Conservation (phyloP, 192 early-diverging fungal species). For the Coemansia nantahalensis region DNA sequence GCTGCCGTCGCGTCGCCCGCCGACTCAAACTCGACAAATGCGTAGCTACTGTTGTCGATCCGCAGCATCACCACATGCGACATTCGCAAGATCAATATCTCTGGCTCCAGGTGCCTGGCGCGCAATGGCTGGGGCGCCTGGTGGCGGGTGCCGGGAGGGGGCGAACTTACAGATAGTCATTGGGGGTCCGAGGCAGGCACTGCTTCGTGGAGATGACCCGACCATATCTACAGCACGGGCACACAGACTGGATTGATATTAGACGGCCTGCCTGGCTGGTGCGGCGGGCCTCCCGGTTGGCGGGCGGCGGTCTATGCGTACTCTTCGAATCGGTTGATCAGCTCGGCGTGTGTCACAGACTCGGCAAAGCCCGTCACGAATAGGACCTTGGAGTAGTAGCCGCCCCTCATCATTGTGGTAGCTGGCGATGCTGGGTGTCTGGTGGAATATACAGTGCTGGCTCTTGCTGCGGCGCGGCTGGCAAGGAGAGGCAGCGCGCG, state of each 20-base stretch:
- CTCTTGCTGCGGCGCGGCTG: too few relatives aligned
- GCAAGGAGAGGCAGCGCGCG: too few relatives aligned
- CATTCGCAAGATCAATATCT: background rate
- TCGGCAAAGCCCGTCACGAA: slow-evolving; percentile 37
- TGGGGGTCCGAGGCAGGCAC: slow-evolving; percentile 10
- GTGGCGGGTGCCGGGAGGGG: too few relatives aligned
- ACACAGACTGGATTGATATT: too few relatives aligned
- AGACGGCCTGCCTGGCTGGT: too few relatives aligned
- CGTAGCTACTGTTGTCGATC: slow-evolving; percentile 23
- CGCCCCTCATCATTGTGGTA: slow-evolving; percentile 17
- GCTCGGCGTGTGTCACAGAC: slow-evolving; percentile 28
- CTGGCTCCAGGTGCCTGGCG: too few relatives aligned
- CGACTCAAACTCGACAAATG: slow-evolving; percentile 38
- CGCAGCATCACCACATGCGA: background rate
- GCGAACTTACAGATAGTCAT: slow-evolving; percentile 44
- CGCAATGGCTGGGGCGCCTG: too few relatives aligned
- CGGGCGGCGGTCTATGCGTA: slow-evolving; percentile 4
- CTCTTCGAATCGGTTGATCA: slow-evolving; percentile 45
- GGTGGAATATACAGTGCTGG: too few relatives aligned
- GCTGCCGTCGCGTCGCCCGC: slow-evolving; percentile 33
- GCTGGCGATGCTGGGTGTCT: too few relatives aligned
- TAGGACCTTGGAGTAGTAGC: slow-evolving; percentile 25
- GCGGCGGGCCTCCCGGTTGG: too few relatives aligned
- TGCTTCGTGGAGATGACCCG: slow-evolving; percentile 33
- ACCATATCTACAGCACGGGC: slow-evolving; percentile 41